A percentile compares a stretch with the other conserved stretches of the same genome.
Evolutionary conservation across 1,284 basidiomycete species (phyloP).

Genomic region (Stygiomarasmius scandens): DNA sequence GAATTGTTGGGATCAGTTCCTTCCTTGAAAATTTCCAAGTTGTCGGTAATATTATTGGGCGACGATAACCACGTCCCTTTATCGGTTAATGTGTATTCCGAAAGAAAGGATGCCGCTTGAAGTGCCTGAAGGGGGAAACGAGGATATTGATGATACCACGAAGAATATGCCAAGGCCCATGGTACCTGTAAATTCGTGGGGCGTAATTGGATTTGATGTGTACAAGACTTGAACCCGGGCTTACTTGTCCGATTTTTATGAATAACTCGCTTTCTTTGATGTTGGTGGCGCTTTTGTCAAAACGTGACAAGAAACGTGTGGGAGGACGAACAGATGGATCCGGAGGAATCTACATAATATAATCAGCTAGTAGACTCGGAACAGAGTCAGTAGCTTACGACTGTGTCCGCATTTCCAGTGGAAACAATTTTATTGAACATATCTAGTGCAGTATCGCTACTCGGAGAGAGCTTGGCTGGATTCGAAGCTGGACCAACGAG

Average conservation of each 20-base stretch:
- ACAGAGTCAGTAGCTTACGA: conserved; percentile 25
- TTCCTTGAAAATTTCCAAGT: background rate
- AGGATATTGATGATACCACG: conserved; percentile 58
- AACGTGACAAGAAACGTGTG: conserved; percentile 53
- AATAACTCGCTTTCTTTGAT: conserved; percentile 55
- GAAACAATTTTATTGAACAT: conserved; percentile 48
- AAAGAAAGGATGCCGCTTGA: conserved; percentile 41
- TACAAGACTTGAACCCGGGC: too few relatives aligned
- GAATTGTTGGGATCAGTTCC: background rate
- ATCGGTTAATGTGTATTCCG: conserved; percentile 53
- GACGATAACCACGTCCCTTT: conserved; percentile 48
- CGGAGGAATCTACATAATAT: background rate
- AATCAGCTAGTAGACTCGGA: background rate
- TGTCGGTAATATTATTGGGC: background rate
- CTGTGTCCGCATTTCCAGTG: conserved; percentile 36
- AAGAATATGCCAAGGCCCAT: conserved; percentile 51
- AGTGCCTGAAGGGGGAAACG: conserved; percentile 50
- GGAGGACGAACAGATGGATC: conserved; percentile 24
- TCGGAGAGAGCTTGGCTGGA: conserved; percentile 32
- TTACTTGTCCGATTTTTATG: conserved; percentile 48
- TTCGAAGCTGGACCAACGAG: conserved; percentile 37
- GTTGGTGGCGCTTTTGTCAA: conserved; percentile 57
- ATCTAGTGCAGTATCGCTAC: conserved; percentile 35
- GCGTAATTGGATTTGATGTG: too few relatives aligned
- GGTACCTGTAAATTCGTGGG: conserved; percentile 39